Evolutionary conservation across 495 filamentous ascomycete species (phyloP), one percentile per base, ranked within the genome.

Genomic region (Acidiella bohemica): DNA sequence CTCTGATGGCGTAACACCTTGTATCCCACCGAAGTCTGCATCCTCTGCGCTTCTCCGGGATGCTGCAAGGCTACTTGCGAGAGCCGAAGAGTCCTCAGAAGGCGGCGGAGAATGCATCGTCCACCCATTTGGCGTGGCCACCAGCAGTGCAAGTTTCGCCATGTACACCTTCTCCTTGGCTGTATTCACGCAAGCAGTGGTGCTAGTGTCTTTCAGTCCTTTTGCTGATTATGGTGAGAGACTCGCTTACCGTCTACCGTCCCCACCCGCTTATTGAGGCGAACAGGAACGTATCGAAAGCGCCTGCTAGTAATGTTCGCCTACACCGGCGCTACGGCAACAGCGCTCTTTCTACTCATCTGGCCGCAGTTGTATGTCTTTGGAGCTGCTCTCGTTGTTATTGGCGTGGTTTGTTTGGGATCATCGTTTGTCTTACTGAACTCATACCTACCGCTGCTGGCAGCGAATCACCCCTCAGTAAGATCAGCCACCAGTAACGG

Each of bases 311-410:
- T 94, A 20, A 59, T 60, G 0, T 93, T 93, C 54, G 88, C 78
- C 20, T 80, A 80, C 55, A 65, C 73, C 16, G 87, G 87, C 20
- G 76, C 83, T 45, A 53, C 77, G 21, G 68, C 73, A 32, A 86
- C 81, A 12, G 90, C 92, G 80, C 59, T 79, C 0, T 93, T 93
- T 54, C 71, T 95, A 35, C 72, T 76, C 24, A 70, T 93, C 21
- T 61, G 67, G 10, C 71, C 81, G 13, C 61, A 65, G 13, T 54
- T 81, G 13, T 93, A 88, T 53, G 52, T 86, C 12, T 61, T 93
- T 6, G 86, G 78, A 22, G 78, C 77, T 1, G 30, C 90, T 2
- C 66, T 93, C 36, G 81, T 84, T 19, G 79, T 93, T 39, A 63
- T 93, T 41, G 78, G 50, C 21, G 50, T 54, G 13, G 70, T 49